Base-by-base conservation (phyloP, 345 rosid species). In the Hibiscus mutabilis region DNA sequence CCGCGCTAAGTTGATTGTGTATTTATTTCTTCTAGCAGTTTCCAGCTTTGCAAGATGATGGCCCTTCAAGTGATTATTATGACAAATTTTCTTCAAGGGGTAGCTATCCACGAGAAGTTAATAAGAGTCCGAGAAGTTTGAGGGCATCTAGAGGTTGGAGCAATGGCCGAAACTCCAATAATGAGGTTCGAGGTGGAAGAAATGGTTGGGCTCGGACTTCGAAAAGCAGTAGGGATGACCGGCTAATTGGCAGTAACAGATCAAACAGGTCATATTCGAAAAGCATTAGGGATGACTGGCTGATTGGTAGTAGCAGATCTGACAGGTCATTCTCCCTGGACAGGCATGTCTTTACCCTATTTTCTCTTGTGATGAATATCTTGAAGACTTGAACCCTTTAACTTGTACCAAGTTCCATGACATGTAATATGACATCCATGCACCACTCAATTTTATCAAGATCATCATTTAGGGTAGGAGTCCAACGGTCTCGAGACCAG, bases 21-120 rank as follows among this genome's bases (percentile, higher is more conserved):
- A 15, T 71, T 24, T 18, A 42, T 35, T 59, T 60, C 29, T 44
- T 40, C 59, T 29, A 29, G 80, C 88, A 93, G 98, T 81, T 93
- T 70, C 97, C 96, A 62, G 82, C 92, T n/a, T 82, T 94, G 78
- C 95, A 91, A 84, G 97, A 94, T 75, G 96, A 89, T 77, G 96
- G 95, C 33, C 97, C 96, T 3, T 49, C 91, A 5, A 79, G 85
- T 73, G 97, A 90, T 78, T 82, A 73, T 82, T 91, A 90, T 73
- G 97, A 97, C 14, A 82, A 82, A 81, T 94, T 90, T 83, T 86
- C 93, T 63, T 72, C 79, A 72, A 82, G 93, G 85, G 96, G 87
- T 73, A 71, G 91, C 52, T 63, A 78, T 77, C 71, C 91, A 31
- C 85, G 92, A 59, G 90, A 87, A 33, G 78, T 83, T 58, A 42